These are phyloP conservation scores for Trametes coccinea DNA, from an alignment of 768 basidiomycete species.

Conservation along the genomic window DNA sequence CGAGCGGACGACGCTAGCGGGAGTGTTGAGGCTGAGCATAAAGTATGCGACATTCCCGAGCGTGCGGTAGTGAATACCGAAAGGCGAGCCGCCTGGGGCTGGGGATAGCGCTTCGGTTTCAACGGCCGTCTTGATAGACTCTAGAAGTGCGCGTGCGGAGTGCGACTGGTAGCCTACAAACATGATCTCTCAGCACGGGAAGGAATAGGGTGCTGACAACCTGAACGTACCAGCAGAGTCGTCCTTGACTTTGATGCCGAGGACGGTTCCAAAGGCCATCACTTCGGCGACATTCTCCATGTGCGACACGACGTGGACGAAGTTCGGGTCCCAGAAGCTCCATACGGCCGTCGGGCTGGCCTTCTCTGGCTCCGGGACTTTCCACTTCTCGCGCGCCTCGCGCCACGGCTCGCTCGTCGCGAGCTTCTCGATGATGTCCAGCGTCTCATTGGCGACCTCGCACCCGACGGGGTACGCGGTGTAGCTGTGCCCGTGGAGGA, in stretches of 20 bases:
- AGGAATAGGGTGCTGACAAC: background rate
- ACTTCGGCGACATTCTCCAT: slow-evolving; percentile 61
- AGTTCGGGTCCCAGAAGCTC: slow-evolving; percentile 87
- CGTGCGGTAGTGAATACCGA: slow-evolving; percentile 82
- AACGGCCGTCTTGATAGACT: slow-evolving; percentile 44
- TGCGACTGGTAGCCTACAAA: slow-evolving; percentile 52
- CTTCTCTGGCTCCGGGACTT: slow-evolving; percentile 17
- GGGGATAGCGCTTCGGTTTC: slow-evolving; percentile 33
- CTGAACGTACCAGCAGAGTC: slow-evolving; percentile 46
- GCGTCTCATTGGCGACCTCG: slow-evolving; percentile 81
- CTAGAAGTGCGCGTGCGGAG: slow-evolving; percentile 63
- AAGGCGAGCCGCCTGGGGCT: slow-evolving; percentile 55
- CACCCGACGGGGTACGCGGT: slow-evolving; percentile 94
- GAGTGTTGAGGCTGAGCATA: slow-evolving; percentile 85
- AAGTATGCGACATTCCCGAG: slow-evolving; percentile 92
- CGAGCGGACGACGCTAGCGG: slow-evolving; percentile 48
- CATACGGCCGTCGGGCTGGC: slow-evolving; percentile 46
- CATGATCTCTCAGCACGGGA: background rate
- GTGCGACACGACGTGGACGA: slow-evolving; percentile 63
- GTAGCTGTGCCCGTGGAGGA: slow-evolving; percentile 95
- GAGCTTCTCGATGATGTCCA: slow-evolving; percentile 62
- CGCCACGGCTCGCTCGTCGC: slow-evolving; percentile 55
- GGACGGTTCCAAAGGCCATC: slow-evolving; percentile 87
- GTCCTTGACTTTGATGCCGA: slow-evolving; percentile 74
- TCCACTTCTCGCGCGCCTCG: slow-evolving; percentile 63